These are phyloP conservation scores for Dorcoceras hygrometricum DNA, from an alignment of 257 asterid species.

Conservation along the genomic window DNA sequence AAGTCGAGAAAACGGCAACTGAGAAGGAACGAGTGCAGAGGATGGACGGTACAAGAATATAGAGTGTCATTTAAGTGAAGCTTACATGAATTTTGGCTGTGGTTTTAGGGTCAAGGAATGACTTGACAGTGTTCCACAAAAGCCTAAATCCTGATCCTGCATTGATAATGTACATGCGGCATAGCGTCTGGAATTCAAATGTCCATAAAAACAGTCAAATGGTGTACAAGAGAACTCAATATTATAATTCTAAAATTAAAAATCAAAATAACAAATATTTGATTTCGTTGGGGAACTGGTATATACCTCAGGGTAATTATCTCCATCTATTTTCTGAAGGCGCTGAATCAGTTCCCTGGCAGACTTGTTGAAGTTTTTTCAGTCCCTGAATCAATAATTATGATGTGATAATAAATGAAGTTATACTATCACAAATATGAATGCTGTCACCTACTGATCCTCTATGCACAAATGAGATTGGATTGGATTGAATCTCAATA, in stretches of 20 bases:
- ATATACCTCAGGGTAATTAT: conserved; percentile 93
- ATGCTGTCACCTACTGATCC: too few relatives aligned
- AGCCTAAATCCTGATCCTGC: conserved; percentile 98
- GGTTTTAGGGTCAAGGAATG: conserved; percentile 97
- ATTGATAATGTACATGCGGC: conserved; percentile 91
- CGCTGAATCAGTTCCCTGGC: conserved; percentile 91
- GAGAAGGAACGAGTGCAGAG: too few relatives aligned
- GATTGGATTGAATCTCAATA: too few relatives aligned
- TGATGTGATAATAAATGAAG: too few relatives aligned
- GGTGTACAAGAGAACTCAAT: neutral
- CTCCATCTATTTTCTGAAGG: conserved; percentile 87
- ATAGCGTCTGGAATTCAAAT: conserved; percentile 51
- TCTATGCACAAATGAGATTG: too few relatives aligned
- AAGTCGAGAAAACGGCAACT: neutral
- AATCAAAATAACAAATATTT: neutral
- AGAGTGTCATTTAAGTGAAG: neutral
- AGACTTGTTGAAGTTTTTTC: conserved; percentile 73
- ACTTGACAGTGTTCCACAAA: conserved; percentile 91
- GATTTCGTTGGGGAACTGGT: neutral
- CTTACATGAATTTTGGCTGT: conserved; percentile 88
- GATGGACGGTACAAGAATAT: too few relatives aligned
- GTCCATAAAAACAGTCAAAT: neutral
- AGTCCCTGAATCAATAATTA: conserved; percentile 54
- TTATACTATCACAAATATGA: too few relatives aligned
- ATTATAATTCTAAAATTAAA: conserved; percentile 2